phyloP scores from a whole-genome alignment of 2,329 filamentous ascomycete species.

The Aureobasidium lini region DNA sequence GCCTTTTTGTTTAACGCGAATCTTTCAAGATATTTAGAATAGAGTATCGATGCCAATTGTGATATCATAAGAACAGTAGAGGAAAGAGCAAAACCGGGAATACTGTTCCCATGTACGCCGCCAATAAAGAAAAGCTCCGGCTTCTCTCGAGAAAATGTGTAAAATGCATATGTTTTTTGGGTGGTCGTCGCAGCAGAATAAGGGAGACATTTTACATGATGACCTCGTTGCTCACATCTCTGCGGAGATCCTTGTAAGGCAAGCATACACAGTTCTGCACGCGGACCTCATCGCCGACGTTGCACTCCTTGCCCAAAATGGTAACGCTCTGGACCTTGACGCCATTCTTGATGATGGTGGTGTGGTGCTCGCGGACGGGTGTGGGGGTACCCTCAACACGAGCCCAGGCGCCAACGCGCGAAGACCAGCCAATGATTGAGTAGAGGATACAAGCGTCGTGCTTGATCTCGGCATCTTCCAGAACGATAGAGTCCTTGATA shows the following conservation, averaged over 20 bases:
- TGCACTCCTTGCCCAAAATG: slow-evolving; percentile 93
- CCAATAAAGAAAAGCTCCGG: not conserved
- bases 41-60: not conserved
- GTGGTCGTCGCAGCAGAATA: not conserved
- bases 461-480: slow-evolving; percentile 92
- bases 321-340: slow-evolving; percentile 98
- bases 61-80: slow-evolving; percentile 6
- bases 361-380: slow-evolving; percentile 78
- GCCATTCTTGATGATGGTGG: slow-evolving; percentile 93
- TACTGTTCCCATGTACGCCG: not conserved
- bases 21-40: not conserved
- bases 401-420: slow-evolving; percentile 94
- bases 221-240: slow-evolving; percentile 77
- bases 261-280: slow-evolving; percentile 98
- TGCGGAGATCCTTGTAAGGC: slow-evolving; percentile 96
- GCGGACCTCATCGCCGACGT: slow-evolving; percentile 84
- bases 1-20: not conserved
- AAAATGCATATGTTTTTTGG: not conserved
- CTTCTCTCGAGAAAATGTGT: not conserved
- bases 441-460: slow-evolving; percentile 94
- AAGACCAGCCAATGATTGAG: slow-evolving; percentile 95
- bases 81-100: not conserved
- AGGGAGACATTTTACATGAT: slow-evolving; percentile 64
- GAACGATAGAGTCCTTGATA: slow-evolving; percentile 91
- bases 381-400: slow-evolving; percentile 93